Evolutionary conservation across 768 basidiomycete genomes (phyloP).

Genomic region (Coprinopsis marcescibilis): DNA sequence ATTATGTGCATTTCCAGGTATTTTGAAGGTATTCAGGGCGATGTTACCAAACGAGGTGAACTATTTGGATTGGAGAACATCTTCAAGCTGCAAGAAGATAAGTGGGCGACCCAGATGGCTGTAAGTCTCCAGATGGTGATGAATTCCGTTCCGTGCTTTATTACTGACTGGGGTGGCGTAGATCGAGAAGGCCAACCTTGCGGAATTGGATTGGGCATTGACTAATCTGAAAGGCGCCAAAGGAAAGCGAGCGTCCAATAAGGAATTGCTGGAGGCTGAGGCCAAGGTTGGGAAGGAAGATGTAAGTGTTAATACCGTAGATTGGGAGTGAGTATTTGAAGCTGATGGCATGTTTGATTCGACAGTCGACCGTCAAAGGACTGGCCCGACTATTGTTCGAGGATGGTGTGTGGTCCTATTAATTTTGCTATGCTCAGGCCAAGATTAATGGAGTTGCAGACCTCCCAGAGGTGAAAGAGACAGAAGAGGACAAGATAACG

Average conservation of each 20-base stretch:
- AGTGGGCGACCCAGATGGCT: conserved; percentile 65
- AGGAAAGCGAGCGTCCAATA: conserved; percentile 27
- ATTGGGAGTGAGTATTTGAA: conserved; percentile 3
- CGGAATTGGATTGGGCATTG: conserved; percentile 78
- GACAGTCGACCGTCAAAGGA: conserved; percentile 50
- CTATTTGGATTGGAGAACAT: conserved; percentile 85
- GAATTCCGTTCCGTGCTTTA: not conserved
- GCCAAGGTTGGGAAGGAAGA: conserved; percentile 40
- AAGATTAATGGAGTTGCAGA: conserved; percentile 21
- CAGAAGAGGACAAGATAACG: conserved; percentile 43
- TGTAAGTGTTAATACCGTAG: conserved; percentile 18
- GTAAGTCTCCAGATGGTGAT: conserved; percentile 34
- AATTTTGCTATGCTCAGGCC: not conserved
- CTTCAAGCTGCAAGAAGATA: conserved; percentile 69
- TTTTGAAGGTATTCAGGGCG: conserved; percentile 80
- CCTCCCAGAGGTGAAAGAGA: conserved; percentile 25
- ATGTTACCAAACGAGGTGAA: conserved; percentile 69
- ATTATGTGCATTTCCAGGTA: too few species aligned
- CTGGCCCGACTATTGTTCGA: conserved; percentile 65
- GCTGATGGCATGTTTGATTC: not conserved
- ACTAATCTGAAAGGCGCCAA: conserved; percentile 51
- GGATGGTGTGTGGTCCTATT: conserved; percentile 43
- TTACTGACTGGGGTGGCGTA: conserved; percentile 28
- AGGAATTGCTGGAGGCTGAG: conserved; percentile 42
- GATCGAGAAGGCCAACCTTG: conserved; percentile 74